Conservation (phyloP, 805 yeast species). For the Tetrapisispora iriomotensis region DNA sequence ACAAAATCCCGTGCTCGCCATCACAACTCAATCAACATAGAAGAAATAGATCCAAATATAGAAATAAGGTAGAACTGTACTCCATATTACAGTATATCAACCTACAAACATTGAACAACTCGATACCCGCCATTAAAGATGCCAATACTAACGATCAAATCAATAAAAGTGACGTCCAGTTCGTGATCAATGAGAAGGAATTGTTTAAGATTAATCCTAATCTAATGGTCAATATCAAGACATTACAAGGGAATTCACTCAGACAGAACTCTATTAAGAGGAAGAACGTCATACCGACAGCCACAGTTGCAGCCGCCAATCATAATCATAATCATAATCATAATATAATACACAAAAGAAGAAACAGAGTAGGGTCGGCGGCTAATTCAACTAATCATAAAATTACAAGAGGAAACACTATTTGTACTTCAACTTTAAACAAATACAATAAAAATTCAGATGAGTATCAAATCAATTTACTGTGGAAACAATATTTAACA, state of each 20-base stretch:
- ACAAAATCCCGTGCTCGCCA: not conserved
- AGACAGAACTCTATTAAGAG: slow-evolving; percentile 1
- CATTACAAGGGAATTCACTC: not conserved
- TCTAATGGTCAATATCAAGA: slow-evolving; percentile 6
- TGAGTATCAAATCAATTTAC: not conserved
- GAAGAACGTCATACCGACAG: slow-evolving; percentile 3
- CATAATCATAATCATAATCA: not conserved
- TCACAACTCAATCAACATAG: not conserved
- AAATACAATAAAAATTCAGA: slow-evolving; percentile 2
- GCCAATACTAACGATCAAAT: slow-evolving; percentile 3
- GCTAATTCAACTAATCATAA: not conserved
- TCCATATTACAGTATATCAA: slow-evolving; percentile 17
- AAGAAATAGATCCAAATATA: slow-evolving; percentile 5
- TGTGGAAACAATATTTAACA: slow-evolving; percentile 30
- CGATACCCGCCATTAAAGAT: not conserved
- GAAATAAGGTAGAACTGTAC: slow-evolving; percentile 13
- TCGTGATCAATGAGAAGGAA: slow-evolving; percentile 4
- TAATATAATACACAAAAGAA: slow-evolving; percentile 2
- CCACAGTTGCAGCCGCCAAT: not conserved
- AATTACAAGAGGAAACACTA: slow-evolving; percentile 1
- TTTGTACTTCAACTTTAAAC: slow-evolving; percentile 1
- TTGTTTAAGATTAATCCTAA: slow-evolving; percentile 4
- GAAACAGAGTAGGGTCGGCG: too few relatives aligned
- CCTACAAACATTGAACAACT: slow-evolving; percentile 5
- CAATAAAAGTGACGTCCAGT: slow-evolving; percentile 1